Percentiles rank a stretch among this genome's conserved stretches.
These are phyloP conservation scores for Boletus huronensis DNA, from an alignment of 768 basidiomycete species.

Conservation along the genomic window DNA sequence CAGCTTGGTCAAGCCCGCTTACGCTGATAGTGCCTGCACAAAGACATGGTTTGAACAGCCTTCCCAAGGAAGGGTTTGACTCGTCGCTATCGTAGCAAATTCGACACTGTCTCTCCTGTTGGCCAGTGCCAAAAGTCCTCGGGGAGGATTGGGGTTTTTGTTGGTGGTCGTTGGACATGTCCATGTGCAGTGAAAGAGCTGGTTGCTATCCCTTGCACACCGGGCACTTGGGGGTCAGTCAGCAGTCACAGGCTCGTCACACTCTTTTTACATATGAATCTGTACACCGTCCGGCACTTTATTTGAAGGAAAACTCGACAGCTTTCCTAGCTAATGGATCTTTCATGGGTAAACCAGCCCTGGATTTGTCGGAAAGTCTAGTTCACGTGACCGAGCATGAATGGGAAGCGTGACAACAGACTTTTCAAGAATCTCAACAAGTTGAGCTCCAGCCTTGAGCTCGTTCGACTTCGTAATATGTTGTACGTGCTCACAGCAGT, in stretches of 20 bases:
- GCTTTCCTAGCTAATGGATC: no score
- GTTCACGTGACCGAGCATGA: background rate
- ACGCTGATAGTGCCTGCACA: conserved; percentile 76
- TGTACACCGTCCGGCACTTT: background rate
- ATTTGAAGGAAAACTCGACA: background rate
- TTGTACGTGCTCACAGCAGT: background rate
- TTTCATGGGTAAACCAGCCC: no score
- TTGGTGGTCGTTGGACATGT: conserved; percentile 17
- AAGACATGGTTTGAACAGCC: conserved; percentile 70
- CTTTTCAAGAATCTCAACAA: background rate
- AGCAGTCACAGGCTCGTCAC: background rate
- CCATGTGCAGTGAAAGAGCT: background rate
- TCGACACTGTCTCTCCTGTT: conserved; percentile 67
- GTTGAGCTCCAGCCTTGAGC: background rate
- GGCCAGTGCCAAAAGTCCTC: conserved; percentile 12
- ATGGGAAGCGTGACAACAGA: background rate
- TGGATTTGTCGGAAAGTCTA: no score
- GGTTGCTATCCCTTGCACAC: no score
- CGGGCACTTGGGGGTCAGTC: background rate
- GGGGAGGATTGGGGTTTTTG: conserved; percentile 5
- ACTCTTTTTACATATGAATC: background rate
- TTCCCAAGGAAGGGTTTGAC: conserved; percentile 59
- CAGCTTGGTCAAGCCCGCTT: conserved; percentile 17
- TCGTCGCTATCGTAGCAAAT: conserved; percentile 76
- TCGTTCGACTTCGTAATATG: background rate